phyloP scores from a whole-genome alignment of 2,329 filamentous ascomycete genomes.

The Fusarium beomiforme region DNA sequence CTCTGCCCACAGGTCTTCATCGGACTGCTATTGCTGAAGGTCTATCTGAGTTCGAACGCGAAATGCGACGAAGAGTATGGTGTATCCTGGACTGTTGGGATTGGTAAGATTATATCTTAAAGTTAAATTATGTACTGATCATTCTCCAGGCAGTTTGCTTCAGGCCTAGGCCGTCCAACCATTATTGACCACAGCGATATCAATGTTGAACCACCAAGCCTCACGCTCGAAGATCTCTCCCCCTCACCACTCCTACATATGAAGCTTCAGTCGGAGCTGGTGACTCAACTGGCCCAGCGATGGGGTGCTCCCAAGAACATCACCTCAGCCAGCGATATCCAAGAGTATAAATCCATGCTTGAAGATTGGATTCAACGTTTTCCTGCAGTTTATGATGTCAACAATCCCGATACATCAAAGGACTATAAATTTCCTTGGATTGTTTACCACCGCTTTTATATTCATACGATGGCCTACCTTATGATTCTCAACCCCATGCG shows the following conservation, averaged over 20 bases:
- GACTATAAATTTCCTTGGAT: slow-evolving; percentile 55
- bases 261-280: slow-evolving; percentile 50
- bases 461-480: slow-evolving; percentile 57
- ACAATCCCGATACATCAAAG: slow-evolving; percentile 52
- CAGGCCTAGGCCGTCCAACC: slow-evolving; percentile 46
- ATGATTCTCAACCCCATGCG: slow-evolving; percentile 59
- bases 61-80: slow-evolving; percentile 50
- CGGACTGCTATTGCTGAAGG: slow-evolving; percentile 39
- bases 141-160: slow-evolving; percentile 49
- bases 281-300: slow-evolving; percentile 40
- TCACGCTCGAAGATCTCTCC: slow-evolving; percentile 46
- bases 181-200: slow-evolving; percentile 49
- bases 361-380: slow-evolving; percentile 55
- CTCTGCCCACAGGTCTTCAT: slow-evolving; percentile 39
- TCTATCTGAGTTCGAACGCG: slow-evolving; percentile 47
- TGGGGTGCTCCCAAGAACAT: slow-evolving; percentile 46
- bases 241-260: slow-evolving; percentile 49
- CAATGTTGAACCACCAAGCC: slow-evolving; percentile 46
- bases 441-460: slow-evolving; percentile 55
- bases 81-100: slow-evolving; percentile 51
- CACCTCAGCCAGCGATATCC: slow-evolving; percentile 41
- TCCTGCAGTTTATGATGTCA: slow-evolving; percentile 52
- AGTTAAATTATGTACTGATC: background rate
- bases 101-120: slow-evolving; percentile 39
- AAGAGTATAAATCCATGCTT: slow-evolving; percentile 46